Base-by-base conservation (phyloP, 225 moss, liverwort and hornwort species). In the Bryoerythrophyllum caledonicum region DNA sequence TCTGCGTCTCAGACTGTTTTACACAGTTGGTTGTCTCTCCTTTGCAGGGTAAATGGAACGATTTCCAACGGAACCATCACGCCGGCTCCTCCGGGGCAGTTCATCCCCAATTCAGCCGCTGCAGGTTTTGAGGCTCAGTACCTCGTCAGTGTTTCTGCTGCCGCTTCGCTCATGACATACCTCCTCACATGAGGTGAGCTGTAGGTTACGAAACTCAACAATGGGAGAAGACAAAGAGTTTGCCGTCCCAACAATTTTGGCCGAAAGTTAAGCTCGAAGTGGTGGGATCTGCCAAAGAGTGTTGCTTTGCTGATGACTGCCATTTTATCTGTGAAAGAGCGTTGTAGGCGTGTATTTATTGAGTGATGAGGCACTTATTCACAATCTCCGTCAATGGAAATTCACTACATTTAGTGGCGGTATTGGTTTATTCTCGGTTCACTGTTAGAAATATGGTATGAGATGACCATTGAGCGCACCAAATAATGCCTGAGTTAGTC, bases 21-120 rank as follows among this genome's bases (percentile, higher is more conserved):
- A 10, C 3, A 26, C 5, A 24, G 37, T 17, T 63, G 37, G 13
- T 26, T 49, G 41, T 7, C 28, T 37, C 21, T 14, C 7, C 19
- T 30, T 8, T 73, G 55, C 81, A 86, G 78, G n/a, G 30, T 80
- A 17, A 86, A 80, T 55, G 83, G 78, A 34, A 83, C 81, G 37
- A 51, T 75, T 16, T 1, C 2, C 3, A 86, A 74, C 16, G 81
- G 81, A 41, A 75, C 75, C 19, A 3, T 78, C 3, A 3, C 63
- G 14, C 78, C 68, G 63, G 9, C 69, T 26, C 46, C 81, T 25
- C 67, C 78, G 25, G 76, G 76, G 11, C 16, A 49, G 2, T 32
- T 51, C 13, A 25, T 3, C 1, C 46, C 65, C 0, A 52, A 24
- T 57, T 44, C 62, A 58, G 72, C 58, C 5, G 2, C 70, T 5